A percentile compares a stretch with the other conserved stretches of the same genome.
These are phyloP conservation scores for Saturnispora quitensis DNA, from an alignment of 805 yeast species.

Conservation along the genomic window DNA sequence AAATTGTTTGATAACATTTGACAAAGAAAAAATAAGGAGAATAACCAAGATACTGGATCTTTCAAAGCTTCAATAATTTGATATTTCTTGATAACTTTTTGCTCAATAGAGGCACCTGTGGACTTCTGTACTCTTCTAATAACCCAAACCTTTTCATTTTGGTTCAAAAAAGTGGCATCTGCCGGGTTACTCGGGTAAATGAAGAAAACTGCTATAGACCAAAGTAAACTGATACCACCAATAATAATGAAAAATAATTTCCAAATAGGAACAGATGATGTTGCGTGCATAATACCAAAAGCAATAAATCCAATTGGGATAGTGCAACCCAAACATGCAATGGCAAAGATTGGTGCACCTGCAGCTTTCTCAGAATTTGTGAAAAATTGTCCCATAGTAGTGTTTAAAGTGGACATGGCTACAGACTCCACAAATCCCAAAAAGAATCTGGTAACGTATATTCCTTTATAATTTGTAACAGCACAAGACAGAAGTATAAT, in stretches of 20 bases:
- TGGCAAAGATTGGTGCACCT: constrained; percentile 45
- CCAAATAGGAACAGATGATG: constrained; percentile 32
- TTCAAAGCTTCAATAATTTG: constrained; percentile 43
- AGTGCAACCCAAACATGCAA: constrained; percentile 37
- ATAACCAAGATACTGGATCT: constrained; percentile 42
- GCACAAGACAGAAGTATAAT: constrained; percentile 39
- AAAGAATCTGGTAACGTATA: constrained; percentile 39
- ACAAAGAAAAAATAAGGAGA: constrained; percentile 32
- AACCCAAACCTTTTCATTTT: constrained; percentile 43
- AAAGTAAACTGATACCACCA: constrained; percentile 44
- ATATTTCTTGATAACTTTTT: constrained; percentile 35
- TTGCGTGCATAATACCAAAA: constrained; percentile 29
- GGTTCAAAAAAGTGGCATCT: constrained; percentile 37
- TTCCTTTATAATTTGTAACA: constrained; percentile 36
- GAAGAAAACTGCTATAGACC: constrained; percentile 28
- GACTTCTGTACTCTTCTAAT: constrained; percentile 33
- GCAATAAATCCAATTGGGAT: constrained; percentile 33
- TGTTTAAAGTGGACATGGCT: constrained; percentile 36
- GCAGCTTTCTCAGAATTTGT: constrained; percentile 37
- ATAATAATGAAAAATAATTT: constrained; percentile 45
- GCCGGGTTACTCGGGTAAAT: constrained; percentile 52
- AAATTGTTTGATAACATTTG: constrained; percentile 45
- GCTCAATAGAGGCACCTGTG: constrained; percentile 34
- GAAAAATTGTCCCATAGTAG: constrained; percentile 42
- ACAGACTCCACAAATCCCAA: constrained; percentile 42